phyloP scores from a whole-genome alignment of 2,329 filamentous ascomycete genomes.

The Xylaria sp. region DNA sequence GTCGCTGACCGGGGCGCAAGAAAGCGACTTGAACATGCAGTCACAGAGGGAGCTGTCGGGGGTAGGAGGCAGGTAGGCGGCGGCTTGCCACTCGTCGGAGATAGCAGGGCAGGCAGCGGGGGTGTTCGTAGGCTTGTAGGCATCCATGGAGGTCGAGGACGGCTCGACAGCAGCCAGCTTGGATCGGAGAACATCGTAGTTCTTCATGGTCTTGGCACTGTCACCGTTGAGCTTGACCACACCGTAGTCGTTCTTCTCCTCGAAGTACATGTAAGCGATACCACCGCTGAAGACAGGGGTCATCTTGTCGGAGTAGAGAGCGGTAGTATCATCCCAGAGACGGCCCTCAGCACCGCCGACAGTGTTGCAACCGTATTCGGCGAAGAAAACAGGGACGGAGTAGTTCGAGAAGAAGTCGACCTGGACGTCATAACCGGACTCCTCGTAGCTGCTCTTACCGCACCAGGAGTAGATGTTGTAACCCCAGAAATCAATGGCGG shows the following conservation, averaged over 20 bases:
- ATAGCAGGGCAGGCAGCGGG: slow-evolving; percentile 58
- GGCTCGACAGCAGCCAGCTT: slow-evolving; percentile 58
- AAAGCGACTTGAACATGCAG: slow-evolving; percentile 65
- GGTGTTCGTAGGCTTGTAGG: slow-evolving; percentile 61
- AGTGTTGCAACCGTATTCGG: slow-evolving; percentile 75
- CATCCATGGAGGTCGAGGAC: slow-evolving; percentile 50
- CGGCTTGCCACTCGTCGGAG: slow-evolving; percentile 52
- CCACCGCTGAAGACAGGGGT: slow-evolving; percentile 69
- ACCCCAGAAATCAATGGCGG: slow-evolving; percentile 73
- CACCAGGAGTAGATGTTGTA: slow-evolving; percentile 92
- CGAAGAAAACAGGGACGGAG: slow-evolving; percentile 75
- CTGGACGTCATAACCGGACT: slow-evolving; percentile 65
- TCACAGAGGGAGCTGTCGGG: slow-evolving; percentile 63
- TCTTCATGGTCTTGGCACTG: slow-evolving; percentile 51
- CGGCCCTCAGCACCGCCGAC: slow-evolving; percentile 48
- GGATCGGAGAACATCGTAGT: slow-evolving; percentile 59
- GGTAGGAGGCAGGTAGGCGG: slow-evolving; percentile 62
- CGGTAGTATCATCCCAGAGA: slow-evolving; percentile 62
- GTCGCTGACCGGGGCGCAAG: slow-evolving; percentile 53
- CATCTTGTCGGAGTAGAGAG: slow-evolving; percentile 66
- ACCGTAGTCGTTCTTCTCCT: slow-evolving; percentile 69
- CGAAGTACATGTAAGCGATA: slow-evolving; percentile 81
- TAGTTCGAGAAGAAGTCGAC: slow-evolving; percentile 67
- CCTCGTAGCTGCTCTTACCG: slow-evolving; percentile 57
- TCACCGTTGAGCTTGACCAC: slow-evolving; percentile 51